These are phyloP conservation scores for Aaosphaeria pasadenensis DNA, from an alignment of 2,329 filamentous ascomycete genomes.

Conservation along the genomic window DNA sequence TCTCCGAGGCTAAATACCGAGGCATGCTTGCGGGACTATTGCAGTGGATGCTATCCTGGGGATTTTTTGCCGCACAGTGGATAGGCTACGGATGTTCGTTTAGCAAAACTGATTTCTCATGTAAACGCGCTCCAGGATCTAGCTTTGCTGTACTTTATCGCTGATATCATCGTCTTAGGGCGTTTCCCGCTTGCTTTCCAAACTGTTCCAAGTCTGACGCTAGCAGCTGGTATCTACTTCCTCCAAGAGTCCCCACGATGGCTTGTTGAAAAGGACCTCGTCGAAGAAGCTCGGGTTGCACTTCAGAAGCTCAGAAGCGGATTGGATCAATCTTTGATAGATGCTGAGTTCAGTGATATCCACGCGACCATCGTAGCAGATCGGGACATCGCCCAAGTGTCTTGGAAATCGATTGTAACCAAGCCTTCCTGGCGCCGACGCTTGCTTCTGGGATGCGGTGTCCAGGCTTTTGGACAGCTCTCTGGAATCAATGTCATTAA, in stretches of 20 bases:
- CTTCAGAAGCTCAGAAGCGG: constrained; percentile 17
- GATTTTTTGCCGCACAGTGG: constrained; percentile 39
- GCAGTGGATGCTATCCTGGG: constrained; percentile 39
- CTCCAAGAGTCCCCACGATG: constrained; percentile 61
- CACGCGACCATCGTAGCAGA: constrained; percentile 19
- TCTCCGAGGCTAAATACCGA: constrained; percentile 29
- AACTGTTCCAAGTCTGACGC: constrained; percentile 40
- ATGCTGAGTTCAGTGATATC: constrained; percentile 21
- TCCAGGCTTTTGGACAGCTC: no score
- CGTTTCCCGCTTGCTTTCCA: constrained; percentile 44
- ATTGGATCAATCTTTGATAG: constrained; percentile 13
- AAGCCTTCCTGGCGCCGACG: constrained; percentile 46
- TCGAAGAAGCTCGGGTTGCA: constrained; percentile 43
- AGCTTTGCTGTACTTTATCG: constrained; percentile 3
- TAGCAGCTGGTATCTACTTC: constrained; percentile 47
- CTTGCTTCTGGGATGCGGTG: constrained; percentile 45
- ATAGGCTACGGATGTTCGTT: constrained; percentile 37
- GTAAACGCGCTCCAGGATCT: constrained; percentile 8
- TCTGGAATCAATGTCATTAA: no score
- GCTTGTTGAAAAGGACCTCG: constrained; percentile 54
- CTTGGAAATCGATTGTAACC: constrained; percentile 44
- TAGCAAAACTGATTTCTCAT: constrained; percentile 16
- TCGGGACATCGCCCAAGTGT: constrained; percentile 29
- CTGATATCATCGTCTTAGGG: constrained; percentile 9
- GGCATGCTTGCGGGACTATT: constrained; percentile 62